Evolutionary conservation across 495 filamentous ascomycete species (phyloP), one percentile per base, ranked within the genome.

Genomic region (Xylaria flabelliformis): DNA sequence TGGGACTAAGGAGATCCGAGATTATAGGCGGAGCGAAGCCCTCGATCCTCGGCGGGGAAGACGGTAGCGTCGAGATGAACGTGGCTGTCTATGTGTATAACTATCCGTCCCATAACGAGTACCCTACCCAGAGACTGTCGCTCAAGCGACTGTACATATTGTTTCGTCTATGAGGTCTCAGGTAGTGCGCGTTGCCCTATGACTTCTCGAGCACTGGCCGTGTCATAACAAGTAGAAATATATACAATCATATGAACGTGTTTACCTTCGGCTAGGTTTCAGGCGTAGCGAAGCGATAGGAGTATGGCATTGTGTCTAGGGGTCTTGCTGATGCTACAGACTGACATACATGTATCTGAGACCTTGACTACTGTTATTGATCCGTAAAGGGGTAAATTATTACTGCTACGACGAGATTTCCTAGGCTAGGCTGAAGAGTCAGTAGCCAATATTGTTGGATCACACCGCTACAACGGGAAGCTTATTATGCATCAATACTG

Each of bases 1-100:
- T 84, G 93, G 95, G 12, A 97, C 95, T 2, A 95, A 91, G 83
- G 95, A 97, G 86, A 85, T 93, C 74, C 88, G 96, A 72, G 93
- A 95, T 75, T 95, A 91, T 87, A 89, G 93, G 80, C 89, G 88
- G 80, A 86, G 89, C 71, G 95, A 98, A 80, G 96, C 96, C 29
- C 82, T 87, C 70, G 93, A 96, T 89, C 94, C 94, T 76, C 89
- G 93, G 78, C 85, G 92, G 75, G 86, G 91, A 78, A 91, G 80
- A 62, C 70, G 76, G 21, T 82, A 75, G 34, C 9, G 6, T 61
- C 58, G 32, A 39, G 53, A 8, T 61, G 17, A 15, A 2, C 10
- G 3, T 13, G 17, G 3, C 46, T 39, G 10, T 46, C 24, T 26
- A 15, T 39, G 17, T 5, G 21, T 61, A 21, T 12, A 12, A 5